Conservation (phyloP, 805 yeast species). For the Tetrapisispora nanseiensis region DNA sequence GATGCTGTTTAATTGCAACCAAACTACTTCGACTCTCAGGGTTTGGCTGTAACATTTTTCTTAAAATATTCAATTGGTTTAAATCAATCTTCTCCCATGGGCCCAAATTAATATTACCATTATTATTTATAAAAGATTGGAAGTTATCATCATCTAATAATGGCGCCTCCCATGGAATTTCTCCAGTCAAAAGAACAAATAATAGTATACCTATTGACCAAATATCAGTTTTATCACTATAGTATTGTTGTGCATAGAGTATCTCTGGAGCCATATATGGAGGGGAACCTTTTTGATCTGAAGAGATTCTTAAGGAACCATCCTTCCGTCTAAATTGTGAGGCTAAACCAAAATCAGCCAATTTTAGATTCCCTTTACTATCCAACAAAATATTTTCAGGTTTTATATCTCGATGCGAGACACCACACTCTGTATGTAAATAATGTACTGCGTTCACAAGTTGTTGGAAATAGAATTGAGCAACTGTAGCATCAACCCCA, state of each 20-base stretch:
- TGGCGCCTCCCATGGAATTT: conserved; percentile 67
- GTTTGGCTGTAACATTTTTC: conserved; percentile 43
- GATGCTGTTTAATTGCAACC: conserved; percentile 37
- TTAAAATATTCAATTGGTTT: conserved; percentile 39
- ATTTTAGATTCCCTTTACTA: conserved; percentile 51
- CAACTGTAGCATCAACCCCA: conserved; percentile 56
- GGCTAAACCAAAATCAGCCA: conserved; percentile 75
- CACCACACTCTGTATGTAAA: conserved; percentile 52
- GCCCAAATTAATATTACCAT: conserved; percentile 37
- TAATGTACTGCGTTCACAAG: conserved; percentile 50
- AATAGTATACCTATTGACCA: conserved; percentile 65
- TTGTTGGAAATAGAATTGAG: conserved; percentile 62
- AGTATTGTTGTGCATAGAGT: conserved; percentile 34
- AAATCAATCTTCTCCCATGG: conserved; percentile 51
- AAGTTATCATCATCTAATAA: conserved; percentile 42
- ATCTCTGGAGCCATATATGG: conserved; percentile 79
- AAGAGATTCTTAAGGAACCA: conserved; percentile 39
- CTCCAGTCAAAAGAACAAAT: conserved; percentile 54
- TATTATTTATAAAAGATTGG: conserved; percentile 31
- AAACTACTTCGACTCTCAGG: conserved; percentile 37
- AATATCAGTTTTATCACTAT: conserved; percentile 48
- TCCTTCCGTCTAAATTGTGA: conserved; percentile 43
- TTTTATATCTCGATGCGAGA: conserved; percentile 66
- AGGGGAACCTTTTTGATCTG: conserved; percentile 59
- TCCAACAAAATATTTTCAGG: conserved; percentile 68